Conservation (phyloP, 306 rosid species). For the Sesbania bispinosa region DNA sequence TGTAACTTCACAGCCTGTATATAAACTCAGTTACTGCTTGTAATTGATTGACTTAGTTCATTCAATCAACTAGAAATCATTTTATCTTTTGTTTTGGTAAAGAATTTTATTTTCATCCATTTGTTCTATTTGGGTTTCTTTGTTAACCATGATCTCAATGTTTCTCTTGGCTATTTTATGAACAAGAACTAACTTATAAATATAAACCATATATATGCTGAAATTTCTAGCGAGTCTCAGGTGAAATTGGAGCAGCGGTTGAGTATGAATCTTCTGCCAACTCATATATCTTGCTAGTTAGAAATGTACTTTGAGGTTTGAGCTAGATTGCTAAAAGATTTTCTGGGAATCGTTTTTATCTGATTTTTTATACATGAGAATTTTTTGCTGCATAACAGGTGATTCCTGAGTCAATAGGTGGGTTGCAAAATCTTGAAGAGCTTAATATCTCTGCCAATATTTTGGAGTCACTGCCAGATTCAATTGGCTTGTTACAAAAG, state of each 20-base stretch:
- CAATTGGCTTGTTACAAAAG: conserved; percentile 79
- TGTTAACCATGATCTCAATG: not conserved
- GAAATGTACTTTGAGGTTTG: too few relatives aligned
- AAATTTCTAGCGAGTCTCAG: not conserved
- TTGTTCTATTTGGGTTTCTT: not conserved
- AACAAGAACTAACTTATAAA: not conserved
- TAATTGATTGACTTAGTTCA: too few relatives aligned
- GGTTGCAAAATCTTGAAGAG: conserved; percentile 79
- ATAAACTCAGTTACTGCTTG: too few relatives aligned
- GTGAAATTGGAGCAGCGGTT: not conserved
- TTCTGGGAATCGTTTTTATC: not conserved
- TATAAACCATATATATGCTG: not conserved
- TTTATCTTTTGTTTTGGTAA: too few relatives aligned
- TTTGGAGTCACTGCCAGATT: conserved; percentile 69
- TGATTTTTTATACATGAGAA: not conserved
- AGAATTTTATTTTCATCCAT: not conserved
- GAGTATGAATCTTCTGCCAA: not conserved
- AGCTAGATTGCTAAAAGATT: not conserved
- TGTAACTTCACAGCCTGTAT: too few relatives aligned
- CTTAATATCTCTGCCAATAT: conserved; percentile 69
- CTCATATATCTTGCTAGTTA: not conserved
- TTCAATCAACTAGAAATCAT: too few relatives aligned
- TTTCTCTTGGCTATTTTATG: not conserved
- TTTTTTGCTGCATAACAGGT: conserved; percentile 40
- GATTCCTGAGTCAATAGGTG: conserved; percentile 75